These are phyloP conservation scores for Ophiostoma australiae DNA, from an alignment of 2,329 filamentous ascomycete species.

Conservation along the genomic window DNA sequence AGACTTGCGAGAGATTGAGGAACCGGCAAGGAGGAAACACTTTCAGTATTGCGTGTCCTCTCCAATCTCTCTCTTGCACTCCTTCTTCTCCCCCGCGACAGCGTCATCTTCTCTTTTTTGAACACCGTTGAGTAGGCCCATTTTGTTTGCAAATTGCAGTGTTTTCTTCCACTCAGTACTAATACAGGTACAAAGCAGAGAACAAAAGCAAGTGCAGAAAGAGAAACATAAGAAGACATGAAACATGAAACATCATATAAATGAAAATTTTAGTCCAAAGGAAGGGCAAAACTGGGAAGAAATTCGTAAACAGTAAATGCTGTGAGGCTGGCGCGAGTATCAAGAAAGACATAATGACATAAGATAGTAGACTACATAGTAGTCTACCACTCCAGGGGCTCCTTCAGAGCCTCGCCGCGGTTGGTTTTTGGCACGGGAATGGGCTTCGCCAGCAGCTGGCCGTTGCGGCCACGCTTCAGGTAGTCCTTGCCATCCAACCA, in stretches of 20 bases:
- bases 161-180: neutral
- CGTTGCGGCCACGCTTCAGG: slow-evolving; percentile 55
- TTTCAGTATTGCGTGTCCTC: slow-evolving; percentile 10
- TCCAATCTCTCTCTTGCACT: slow-evolving; percentile 3
- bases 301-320: neutral
- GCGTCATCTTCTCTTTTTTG: neutral
- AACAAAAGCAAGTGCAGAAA: slow-evolving; percentile 22
- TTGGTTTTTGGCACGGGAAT: slow-evolving; percentile 81
- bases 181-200: neutral
- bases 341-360: neutral
- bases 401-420: slow-evolving; percentile 72
- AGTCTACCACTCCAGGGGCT: slow-evolving; percentile 80
- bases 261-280: neutral
- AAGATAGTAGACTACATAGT: neutral
- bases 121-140: slow-evolving; percentile 11
- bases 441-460: slow-evolving; percentile 53
- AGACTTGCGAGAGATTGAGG: slow-evolving; percentile 2
- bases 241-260: neutral
- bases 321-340: neutral
- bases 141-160: slow-evolving; percentile 3
- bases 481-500: slow-evolving; percentile 90
- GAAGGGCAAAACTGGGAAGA: neutral
- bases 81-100: neutral
- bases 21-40: slow-evolving; percentile 13
- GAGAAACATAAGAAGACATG: slow-evolving; percentile 4